A percentile compares a stretch with the other conserved stretches of the same genome.
phyloP scores from a whole-genome alignment of 352 stramenopile genomes.

The Elongisporangium undulatum region DNA sequence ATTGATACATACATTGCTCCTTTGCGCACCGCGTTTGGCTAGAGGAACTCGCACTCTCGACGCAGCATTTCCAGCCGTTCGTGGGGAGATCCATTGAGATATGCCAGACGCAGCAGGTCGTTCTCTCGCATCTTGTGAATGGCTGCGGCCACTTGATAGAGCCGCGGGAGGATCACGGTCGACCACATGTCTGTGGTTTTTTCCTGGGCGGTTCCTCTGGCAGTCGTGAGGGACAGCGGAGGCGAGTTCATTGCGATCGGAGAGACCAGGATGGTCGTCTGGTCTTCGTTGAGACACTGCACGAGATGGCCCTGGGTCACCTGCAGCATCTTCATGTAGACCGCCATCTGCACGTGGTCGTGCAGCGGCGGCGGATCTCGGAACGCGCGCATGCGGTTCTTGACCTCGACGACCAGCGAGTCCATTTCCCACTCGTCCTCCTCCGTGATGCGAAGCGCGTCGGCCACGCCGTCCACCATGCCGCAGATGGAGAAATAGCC shows the following conservation, averaged over 20 bases:
- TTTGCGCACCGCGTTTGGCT: constrained; percentile 5
- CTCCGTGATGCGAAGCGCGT: constrained; percentile 41
- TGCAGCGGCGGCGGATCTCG: constrained; percentile 53
- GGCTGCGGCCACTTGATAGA: constrained; percentile 45
- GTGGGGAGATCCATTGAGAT: constrained; percentile 45
- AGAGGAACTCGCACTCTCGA: constrained; percentile 55
- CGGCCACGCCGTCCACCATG: constrained; percentile 75
- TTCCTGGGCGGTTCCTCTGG: background rate
- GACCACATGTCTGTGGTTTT: constrained; percentile 40
- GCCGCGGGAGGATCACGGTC: constrained; percentile 50
- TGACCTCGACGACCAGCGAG: constrained; percentile 69
- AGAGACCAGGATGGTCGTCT: constrained; percentile 46
- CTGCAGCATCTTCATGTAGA: constrained; percentile 82
- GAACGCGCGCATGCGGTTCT: constrained; percentile 69
- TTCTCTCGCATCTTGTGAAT: constrained; percentile 46
- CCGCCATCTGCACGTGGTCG: constrained; percentile 71
- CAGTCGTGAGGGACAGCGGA: constrained; percentile 17
- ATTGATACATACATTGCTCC: constrained; percentile 3
- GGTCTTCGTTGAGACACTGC: constrained; percentile 52
- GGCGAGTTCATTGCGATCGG: constrained; percentile 37
- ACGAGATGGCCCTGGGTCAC: constrained; percentile 61
- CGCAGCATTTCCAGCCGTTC: constrained; percentile 45
- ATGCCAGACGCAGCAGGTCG: constrained; percentile 49
- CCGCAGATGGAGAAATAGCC: constrained; percentile 72
- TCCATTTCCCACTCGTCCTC: constrained; percentile 61